Conservation (phyloP, 164 flowering plant genomes). For the Vitis amurensis region DNA sequence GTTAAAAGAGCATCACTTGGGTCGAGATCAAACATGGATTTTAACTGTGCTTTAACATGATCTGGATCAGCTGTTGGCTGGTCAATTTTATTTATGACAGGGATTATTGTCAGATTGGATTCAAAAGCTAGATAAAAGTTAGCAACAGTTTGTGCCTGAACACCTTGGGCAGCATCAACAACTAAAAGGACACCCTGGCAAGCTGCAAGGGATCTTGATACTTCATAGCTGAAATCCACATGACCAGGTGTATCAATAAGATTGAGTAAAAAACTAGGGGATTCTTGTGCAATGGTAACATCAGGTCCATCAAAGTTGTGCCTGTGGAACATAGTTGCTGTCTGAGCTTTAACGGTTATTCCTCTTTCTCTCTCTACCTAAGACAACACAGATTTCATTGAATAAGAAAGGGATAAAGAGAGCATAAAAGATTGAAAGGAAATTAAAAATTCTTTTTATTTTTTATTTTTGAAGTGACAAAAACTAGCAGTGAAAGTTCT, state of each 20-base stretch:
- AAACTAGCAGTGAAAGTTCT: no score
- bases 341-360: constrained; percentile 97
- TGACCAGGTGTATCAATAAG: constrained; percentile 97
- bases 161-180: constrained; percentile 99
- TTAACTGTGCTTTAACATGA: constrained; percentile 83
- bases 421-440: background rate
- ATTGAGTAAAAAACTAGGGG: constrained; percentile 61
- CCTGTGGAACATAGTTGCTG: constrained; percentile 89
- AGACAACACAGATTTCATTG: background rate
- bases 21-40: constrained; percentile 92
- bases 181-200: constrained; percentile 98
- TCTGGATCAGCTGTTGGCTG: constrained; percentile 99
- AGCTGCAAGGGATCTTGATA: constrained; percentile 96
- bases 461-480: background rate
- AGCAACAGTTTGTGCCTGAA: constrained; percentile 97
- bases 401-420: background rate
- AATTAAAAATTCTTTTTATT: background rate
- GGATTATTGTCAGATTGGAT: constrained; percentile 77
- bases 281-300: constrained; percentile 21
- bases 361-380: constrained; percentile 99
- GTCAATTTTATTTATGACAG: constrained; percentile 92
- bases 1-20: constrained; percentile 75
- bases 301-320: constrained; percentile 33
- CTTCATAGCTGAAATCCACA: constrained; percentile 98
- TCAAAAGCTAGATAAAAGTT: constrained; percentile 97